Conservation (phyloP, 2,329 filamentous ascomycete genomes). For the Lithohypha guttulata region DNA sequence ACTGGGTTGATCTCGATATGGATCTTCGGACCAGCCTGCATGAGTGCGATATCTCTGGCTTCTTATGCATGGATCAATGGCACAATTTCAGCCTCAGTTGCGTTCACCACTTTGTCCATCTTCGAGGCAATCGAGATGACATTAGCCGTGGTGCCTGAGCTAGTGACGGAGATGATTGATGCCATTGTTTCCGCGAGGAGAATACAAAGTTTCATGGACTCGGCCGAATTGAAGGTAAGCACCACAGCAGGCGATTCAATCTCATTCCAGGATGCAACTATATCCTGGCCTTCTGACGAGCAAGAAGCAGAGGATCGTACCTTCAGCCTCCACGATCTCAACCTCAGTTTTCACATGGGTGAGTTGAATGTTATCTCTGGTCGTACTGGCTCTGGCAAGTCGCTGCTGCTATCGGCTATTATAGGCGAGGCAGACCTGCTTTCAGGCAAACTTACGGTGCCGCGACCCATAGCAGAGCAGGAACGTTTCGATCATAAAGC, state of each 20-base stretch:
- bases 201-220: conserved; percentile 59
- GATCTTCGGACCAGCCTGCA: conserved; percentile 62
- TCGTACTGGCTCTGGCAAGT: conserved; percentile 69
- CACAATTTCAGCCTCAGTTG: conserved; percentile 57
- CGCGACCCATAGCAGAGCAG: conserved; percentile 37
- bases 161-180: conserved; percentile 60
- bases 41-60: conserved; percentile 60
- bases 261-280: conserved; percentile 54
- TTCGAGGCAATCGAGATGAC: conserved; percentile 65
- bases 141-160: conserved; percentile 59
- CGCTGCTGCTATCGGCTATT: conserved; percentile 60
- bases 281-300: conserved; percentile 63
- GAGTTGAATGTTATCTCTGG: conserved; percentile 66
- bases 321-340: conserved; percentile 56
- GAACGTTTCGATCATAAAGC: conserved; percentile 54
- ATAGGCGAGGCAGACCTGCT: conserved; percentile 66
- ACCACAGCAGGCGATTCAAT: conserved; percentile 49
- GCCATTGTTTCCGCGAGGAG: conserved; percentile 61
- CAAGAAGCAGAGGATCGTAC: conserved; percentile 42
- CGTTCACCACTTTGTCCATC: conserved; percentile 66
- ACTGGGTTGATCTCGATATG: conserved; percentile 55
- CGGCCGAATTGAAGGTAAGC: conserved; percentile 51
- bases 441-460: conserved; percentile 47
- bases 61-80: conserved; percentile 57
- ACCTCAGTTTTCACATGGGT: conserved; percentile 54